These are phyloP conservation scores for Schizophyllum amplum DNA, from an alignment of 1,284 basidiomycete species.

Conservation along the genomic window DNA sequence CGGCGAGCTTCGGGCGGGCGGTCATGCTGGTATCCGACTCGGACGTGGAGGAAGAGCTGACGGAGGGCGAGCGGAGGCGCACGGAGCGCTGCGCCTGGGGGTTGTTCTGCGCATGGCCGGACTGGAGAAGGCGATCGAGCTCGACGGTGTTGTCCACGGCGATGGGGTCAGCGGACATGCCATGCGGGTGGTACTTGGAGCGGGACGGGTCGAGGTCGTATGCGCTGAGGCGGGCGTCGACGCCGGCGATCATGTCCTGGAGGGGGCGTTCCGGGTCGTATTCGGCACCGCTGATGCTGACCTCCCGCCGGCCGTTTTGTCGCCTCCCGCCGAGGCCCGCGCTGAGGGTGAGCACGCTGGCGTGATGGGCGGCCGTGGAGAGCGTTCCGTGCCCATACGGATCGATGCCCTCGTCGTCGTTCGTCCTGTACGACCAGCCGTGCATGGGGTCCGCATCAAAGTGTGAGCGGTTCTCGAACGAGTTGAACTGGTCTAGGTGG, in stretches of 20 bases:
- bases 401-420: slow-evolving; percentile 55
- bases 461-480: slow-evolving; percentile 52
- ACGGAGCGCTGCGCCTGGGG: slow-evolving; percentile 19
- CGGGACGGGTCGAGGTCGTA: slow-evolving; percentile 42
- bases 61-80: slow-evolving; percentile 32
- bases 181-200: slow-evolving; percentile 16
- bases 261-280: slow-evolving; percentile 83
- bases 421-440: slow-evolving; percentile 58
- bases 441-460: slow-evolving; percentile 47
- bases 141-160: slow-evolving; percentile 54
- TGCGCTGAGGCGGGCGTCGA: slow-evolving; percentile 39
- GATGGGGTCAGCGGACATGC: slow-evolving; percentile 39
- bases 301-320: slow-evolving; percentile 35
- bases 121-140: slow-evolving; percentile 52
- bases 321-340: slow-evolving; percentile 60
- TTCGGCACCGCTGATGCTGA: slow-evolving; percentile 67
- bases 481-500: slow-evolving; percentile 46
- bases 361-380: slow-evolving; percentile 81
- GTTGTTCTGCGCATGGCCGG: slow-evolving; percentile 33
- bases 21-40: slow-evolving; percentile 18
- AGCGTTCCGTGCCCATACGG: slow-evolving; percentile 62
- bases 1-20: slow-evolving; percentile 53
- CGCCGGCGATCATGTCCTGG: slow-evolving; percentile 61
- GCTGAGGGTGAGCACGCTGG: slow-evolving; percentile 76
- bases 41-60: slow-evolving; percentile 36